phyloP scores from a whole-genome alignment of 495 filamentous ascomycete species.

The Penicillium tannophilum region DNA sequence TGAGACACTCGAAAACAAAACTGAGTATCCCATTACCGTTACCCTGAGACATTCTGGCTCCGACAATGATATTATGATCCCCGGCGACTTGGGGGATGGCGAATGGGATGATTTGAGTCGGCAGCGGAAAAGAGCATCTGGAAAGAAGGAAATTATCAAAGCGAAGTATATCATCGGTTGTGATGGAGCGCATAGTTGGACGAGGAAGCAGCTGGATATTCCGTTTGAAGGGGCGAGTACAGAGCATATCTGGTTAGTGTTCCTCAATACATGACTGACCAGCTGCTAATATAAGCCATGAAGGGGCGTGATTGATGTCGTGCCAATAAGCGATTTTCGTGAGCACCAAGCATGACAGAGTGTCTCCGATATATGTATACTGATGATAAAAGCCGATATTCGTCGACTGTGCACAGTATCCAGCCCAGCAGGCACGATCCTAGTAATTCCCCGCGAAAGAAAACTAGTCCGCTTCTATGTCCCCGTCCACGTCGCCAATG shows the following conservation, averaged over 20 bases:
- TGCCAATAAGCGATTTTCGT: conserved; percentile 68
- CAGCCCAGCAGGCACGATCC: conserved; percentile 60
- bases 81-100: conserved; percentile 52
- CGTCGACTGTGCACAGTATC: conserved; percentile 62
- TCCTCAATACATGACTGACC: background rate
- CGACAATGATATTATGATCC: conserved; percentile 46
- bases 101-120: conserved; percentile 58
- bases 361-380: background rate
- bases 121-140: conserved; percentile 30
- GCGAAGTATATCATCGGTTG: conserved; percentile 70
- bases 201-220: conserved; percentile 56
- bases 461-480: conserved; percentile 71
- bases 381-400: conserved; percentile 51
- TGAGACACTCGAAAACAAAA: conserved; percentile 40
- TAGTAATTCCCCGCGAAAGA: conserved; percentile 70
- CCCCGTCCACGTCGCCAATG: conserved; percentile 52
- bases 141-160: conserved; percentile 43
- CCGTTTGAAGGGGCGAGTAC: conserved; percentile 59
- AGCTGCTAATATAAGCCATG: conserved; percentile 5
- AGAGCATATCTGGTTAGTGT: conserved; percentile 57
- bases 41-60: conserved; percentile 40
- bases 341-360: conserved; percentile 14
- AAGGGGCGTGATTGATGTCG: conserved; percentile 61
- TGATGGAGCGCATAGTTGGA: conserved; percentile 69
- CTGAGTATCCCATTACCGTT: conserved; percentile 57